These are phyloP conservation scores for Setaria viridis DNA, from an alignment of 202 grass and related monocot species.

Conservation along the genomic window DNA sequence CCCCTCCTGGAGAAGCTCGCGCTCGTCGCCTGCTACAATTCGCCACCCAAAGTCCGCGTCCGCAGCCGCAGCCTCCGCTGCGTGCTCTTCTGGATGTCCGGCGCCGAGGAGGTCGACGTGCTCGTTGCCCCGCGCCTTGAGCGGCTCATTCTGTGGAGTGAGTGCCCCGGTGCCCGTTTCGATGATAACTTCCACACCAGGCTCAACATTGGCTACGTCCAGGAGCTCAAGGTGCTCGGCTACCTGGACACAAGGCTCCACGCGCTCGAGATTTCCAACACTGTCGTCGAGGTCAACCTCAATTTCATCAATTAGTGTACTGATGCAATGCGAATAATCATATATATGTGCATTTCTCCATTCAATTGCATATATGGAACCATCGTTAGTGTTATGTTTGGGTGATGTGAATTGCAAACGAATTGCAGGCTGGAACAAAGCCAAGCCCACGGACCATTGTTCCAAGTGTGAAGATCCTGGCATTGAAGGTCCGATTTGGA, in stretches of 20 bases:
- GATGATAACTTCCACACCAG: background rate
- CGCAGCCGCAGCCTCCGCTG: constrained; percentile 42
- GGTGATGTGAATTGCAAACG: constrained; percentile 4
- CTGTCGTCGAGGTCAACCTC: constrained; percentile 40
- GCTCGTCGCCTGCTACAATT: constrained; percentile 30
- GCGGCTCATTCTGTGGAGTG: constrained; percentile 52
- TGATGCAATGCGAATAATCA: too few species aligned
- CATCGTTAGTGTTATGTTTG: background rate
- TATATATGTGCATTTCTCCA: background rate
- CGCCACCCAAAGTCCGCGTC: constrained; percentile 1
- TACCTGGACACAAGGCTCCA: constrained; percentile 47
- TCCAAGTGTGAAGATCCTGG: constrained; percentile 55
- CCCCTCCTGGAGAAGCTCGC: constrained; percentile 39
- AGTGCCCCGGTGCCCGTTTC: background rate
- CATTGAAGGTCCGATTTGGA: constrained; percentile 53
- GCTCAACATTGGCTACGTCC: constrained; percentile 50
- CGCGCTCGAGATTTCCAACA: constrained; percentile 48
- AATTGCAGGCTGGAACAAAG: constrained; percentile 51
- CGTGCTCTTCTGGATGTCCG: constrained; percentile 41
- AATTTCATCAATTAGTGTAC: background rate
- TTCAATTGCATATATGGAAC: background rate
- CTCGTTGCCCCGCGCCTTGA: constrained; percentile 40
- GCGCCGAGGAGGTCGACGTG: constrained; percentile 26
- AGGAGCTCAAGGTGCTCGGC: constrained; percentile 52
- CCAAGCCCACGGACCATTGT: constrained; percentile 31